These are phyloP conservation scores for Saturnispora bothae DNA, from an alignment of 805 yeast species.

Conservation along the genomic window DNA sequence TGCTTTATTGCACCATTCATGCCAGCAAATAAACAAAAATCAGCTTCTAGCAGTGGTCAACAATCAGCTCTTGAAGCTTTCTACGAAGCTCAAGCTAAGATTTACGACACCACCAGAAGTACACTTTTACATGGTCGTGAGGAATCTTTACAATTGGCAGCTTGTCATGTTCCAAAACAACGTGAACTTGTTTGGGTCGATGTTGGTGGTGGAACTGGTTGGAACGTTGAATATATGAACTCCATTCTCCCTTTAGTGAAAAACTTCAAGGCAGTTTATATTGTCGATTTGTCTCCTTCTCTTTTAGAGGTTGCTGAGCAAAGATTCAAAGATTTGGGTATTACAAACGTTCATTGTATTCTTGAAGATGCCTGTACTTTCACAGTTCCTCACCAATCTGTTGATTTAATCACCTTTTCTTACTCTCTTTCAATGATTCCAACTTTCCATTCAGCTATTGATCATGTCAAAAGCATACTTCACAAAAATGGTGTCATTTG, in stretches of 20 bases:
- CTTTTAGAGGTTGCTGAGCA: constrained; percentile 60
- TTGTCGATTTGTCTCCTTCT: constrained; percentile 70
- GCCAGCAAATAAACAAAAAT: constrained; percentile 23
- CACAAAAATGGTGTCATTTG: constrained; percentile 53
- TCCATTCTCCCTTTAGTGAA: constrained; percentile 35
- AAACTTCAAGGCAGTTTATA: constrained; percentile 54
- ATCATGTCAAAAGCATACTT: constrained; percentile 46
- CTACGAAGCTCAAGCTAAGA: constrained; percentile 65
- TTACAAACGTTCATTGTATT: constrained; percentile 54
- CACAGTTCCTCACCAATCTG: constrained; percentile 37
- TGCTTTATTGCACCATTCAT: constrained; percentile 55
- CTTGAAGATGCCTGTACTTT: constrained; percentile 73
- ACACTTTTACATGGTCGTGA: constrained; percentile 61
- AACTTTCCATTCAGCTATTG: constrained; percentile 67
- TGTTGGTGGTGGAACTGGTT: constrained; percentile 83
- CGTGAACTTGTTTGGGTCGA: constrained; percentile 58
- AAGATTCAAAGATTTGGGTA: constrained; percentile 39
- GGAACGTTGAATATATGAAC: constrained; percentile 71
- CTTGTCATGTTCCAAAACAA: constrained; percentile 38
- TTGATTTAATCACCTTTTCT: constrained; percentile 70
- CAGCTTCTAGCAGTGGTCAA: constrained; percentile 31
- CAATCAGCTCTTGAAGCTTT: constrained; percentile 57
- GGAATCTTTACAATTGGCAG: constrained; percentile 49
- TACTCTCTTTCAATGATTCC: constrained; percentile 84
- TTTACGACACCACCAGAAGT: constrained; percentile 65